Evolutionary conservation across 805 yeast genomes (phyloP), one percentile per base, ranked within the genome.

Genomic region (Sporopachydermia quercuum): DNA sequence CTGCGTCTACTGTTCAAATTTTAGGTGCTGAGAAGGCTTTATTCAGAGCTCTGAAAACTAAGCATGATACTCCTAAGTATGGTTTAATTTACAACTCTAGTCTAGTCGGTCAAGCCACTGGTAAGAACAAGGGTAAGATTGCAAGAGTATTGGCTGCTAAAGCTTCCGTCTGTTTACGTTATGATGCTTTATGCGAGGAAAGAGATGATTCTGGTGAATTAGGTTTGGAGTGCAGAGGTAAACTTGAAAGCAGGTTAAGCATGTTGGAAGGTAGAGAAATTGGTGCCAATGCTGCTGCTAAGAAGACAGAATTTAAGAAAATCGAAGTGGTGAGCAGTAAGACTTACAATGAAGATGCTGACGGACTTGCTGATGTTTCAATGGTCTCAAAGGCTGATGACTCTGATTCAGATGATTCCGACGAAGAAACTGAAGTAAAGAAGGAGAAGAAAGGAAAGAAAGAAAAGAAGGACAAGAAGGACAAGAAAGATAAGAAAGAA

Each of bases 1-100:
- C 98, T 50, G 97, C 98, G 46, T 91, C 98, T 16, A 91, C 98
- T 42, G 80, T 91, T 48, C 98, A 91, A 71, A 89, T 91, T 50
- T 73, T 91, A 60, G 98, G 98, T 63, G 97, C 98, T 48, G 98
- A 91, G 69, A 91, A 91, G 75, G 98, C 98, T 35, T 71, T 91
- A 45, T 91, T 91, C 75, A 80, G 98, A 70, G 98, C 98, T 46
- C 76, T 91, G 57, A 91, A 91, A 72, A 91, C 98, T 44, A 91
- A 91, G 66, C 96, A 87, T 55, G 95, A 91, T 63, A 91, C 98
- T 46, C 98, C 98, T 58, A 91, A 91, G 64, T 91, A 91, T 58
- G 98, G 98, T 69, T 70, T 91, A 54, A 71, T 91, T 51, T 91
- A 91, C 70, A 97, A 91, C 60, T 95, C 97, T 43, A 84, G 96